Conservation (phyloP, 495 filamentous ascomycete genomes). For the Tuber microsphaerosporum region DNA sequence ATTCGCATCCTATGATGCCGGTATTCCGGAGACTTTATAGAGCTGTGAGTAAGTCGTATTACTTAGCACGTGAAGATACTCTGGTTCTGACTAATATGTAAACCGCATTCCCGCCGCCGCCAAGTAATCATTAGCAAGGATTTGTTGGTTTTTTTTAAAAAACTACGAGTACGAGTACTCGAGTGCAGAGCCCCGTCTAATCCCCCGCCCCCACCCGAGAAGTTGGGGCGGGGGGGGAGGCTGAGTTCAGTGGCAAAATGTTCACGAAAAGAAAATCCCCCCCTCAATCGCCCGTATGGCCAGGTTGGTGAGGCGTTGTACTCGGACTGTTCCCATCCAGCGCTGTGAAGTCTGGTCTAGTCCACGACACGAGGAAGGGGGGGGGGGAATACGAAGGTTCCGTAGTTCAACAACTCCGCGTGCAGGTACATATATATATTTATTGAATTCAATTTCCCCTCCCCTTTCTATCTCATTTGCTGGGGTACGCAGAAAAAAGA, state of each 20-base stretch:
- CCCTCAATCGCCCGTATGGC: slow-evolving; percentile 3
- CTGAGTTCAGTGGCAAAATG: no score
- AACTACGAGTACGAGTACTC: no score
- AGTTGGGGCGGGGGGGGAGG: not conserved
- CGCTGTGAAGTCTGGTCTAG: not conserved
- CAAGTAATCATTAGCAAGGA: not conserved
- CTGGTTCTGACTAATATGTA: not conserved
- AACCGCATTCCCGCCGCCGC: not conserved
- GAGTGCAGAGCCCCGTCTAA: not conserved
- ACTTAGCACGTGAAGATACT: not conserved
- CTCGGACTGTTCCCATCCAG: not conserved
- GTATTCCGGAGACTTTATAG: no score
- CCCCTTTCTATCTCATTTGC: not conserved
- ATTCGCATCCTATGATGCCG: no score
- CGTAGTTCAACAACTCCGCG: slow-evolving; percentile 10
- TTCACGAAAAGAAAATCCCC: no score
- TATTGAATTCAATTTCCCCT: not conserved
- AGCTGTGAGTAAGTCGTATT: no score
- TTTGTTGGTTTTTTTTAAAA: not conserved
- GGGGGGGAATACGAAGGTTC: slow-evolving; percentile 2
- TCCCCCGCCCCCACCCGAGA: not conserved
- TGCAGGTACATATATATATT: slow-evolving; percentile 6
- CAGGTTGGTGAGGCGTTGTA: slow-evolving; percentile 6
- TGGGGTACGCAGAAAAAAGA: not conserved
- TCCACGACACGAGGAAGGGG: not conserved